Base-by-base conservation (phyloP, 1,284 basidiomycete genomes). In the Melampsora larici-populina region DNA sequence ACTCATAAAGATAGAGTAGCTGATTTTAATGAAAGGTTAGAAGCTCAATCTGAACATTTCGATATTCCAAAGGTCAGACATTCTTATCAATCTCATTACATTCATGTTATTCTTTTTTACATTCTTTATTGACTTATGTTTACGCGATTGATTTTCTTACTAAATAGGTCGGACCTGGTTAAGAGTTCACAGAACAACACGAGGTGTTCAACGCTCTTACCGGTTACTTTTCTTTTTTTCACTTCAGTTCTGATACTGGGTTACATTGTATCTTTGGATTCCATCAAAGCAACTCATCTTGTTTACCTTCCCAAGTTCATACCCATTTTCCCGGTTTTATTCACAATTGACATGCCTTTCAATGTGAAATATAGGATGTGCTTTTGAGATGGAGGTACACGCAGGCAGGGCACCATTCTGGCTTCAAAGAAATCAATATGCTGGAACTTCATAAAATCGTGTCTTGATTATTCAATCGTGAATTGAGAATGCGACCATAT, bases 1-100 rank as follows among this genome's bases (percentile, higher is more conserved):
- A 93, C 92, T 11, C 96, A 99, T 86, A 97, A 97, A 85, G 96
- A 99, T 79, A 90, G 94, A 68, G 94, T 99, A 29, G 89, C 89
- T 79, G 92, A 94, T 82, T 93, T 94, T 82, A 99, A 99, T 84
- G 83, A 88, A 43, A 92, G 97, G 83, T 87, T 99, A 8, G 94
- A 95, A 83, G 86, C 88, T 70, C 88, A 97, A 78, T 92, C 91
- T 82, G 93, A 95, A 86, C 93, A 95, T 86, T 92, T 95, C 83
- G 93, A 95, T 83, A 94, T 95, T 81, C 93, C 93, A 58, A 94
- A 94, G 87, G 92, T 91, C 82, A 80, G 81, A 74, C 26, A 17
- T 49, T 36, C 6, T 36, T 21, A 58, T n/a, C 67, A 40, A 26
- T 49, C 68, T 40, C 43, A 31, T 29, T 43, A 33, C 63, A 21